Evolutionary conservation across 2,329 filamentous ascomycete genomes (phyloP).

Genomic region (Sordariomycetes sp.): DNA sequence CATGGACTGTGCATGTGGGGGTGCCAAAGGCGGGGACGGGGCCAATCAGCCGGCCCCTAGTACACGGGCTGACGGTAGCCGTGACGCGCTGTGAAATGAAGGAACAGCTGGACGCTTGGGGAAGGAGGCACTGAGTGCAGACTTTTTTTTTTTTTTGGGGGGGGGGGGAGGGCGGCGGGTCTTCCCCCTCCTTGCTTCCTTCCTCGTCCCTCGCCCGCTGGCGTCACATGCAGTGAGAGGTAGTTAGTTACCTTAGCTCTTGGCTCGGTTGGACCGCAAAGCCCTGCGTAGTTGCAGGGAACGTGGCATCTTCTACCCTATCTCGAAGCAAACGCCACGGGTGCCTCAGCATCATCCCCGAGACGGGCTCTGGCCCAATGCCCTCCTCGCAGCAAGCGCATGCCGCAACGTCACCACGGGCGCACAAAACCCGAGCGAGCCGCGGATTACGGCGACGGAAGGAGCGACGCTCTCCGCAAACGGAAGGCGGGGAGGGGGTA

Average conservation of each 20-base stretch:
- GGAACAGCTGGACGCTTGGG: not conserved
- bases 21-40: not conserved
- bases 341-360: not conserved
- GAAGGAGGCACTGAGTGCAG: not conserved
- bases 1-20: slow-evolving; percentile 2
- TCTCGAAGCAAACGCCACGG: not conserved
- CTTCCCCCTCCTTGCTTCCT: not conserved
- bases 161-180: no score
- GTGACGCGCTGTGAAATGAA: not conserved
- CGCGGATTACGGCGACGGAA: not conserved
- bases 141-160: not conserved
- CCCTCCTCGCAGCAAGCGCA: no score
- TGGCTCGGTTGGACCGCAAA: not conserved
- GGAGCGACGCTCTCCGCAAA: not conserved
- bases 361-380: no score
- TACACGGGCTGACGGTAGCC: not conserved
- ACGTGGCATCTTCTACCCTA: not conserved
- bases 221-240: not conserved
- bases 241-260: not conserved
- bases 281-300: not conserved
- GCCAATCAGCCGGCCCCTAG: not conserved
- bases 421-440: not conserved
- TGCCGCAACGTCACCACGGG: not conserved
- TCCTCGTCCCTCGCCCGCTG: not conserved
- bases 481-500: not conserved